These are phyloP conservation scores for Pseudopyricularia javanii DNA, from an alignment of 2,329 filamentous ascomycete genomes.

Conservation along the genomic window DNA sequence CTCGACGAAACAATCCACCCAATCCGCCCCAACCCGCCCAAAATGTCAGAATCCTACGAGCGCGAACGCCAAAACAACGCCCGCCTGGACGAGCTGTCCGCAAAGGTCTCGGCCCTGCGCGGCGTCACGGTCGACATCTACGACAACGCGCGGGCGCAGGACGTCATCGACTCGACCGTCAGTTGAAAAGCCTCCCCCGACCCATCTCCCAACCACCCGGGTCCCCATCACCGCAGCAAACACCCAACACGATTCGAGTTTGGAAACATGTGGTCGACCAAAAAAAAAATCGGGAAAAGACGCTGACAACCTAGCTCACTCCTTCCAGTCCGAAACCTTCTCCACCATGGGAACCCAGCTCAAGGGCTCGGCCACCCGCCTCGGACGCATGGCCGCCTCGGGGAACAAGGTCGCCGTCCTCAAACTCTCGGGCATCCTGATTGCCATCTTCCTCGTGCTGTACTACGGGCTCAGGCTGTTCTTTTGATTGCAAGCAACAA, in stretches of 20 bases:
- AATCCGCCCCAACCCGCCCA: conserved; percentile 6
- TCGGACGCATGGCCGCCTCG: conserved; percentile 81
- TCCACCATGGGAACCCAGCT: conserved; percentile 73
- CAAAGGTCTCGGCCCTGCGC: conserved; percentile 83
- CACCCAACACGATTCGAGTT: too few relatives aligned
- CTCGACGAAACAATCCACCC: background rate
- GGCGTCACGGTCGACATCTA: conserved; percentile 96
- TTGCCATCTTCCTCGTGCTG: conserved; percentile 58
- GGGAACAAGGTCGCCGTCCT: conserved; percentile 87
- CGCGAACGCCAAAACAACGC: conserved; percentile 87
- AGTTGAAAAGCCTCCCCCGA: background rate
- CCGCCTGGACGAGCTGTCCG: conserved; percentile 78
- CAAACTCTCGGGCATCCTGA: conserved; percentile 75
- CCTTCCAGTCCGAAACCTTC: conserved; percentile 68
- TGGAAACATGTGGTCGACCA: too few relatives aligned
- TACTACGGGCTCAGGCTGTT: conserved; percentile 61
- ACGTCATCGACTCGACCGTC: conserved; percentile 80
- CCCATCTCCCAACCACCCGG: too few relatives aligned
- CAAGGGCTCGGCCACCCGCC: conserved; percentile 68
- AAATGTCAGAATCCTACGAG: conserved; percentile 67
- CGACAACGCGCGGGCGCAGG: conserved; percentile 82
- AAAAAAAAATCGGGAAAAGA: background rate
- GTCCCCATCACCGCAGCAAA: too few relatives aligned
- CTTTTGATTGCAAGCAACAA: conserved; percentile 26
- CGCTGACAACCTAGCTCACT: background rate